phyloP scores from a whole-genome alignment of 1,284 basidiomycete species.

The Termitomyces sp. region DNA sequence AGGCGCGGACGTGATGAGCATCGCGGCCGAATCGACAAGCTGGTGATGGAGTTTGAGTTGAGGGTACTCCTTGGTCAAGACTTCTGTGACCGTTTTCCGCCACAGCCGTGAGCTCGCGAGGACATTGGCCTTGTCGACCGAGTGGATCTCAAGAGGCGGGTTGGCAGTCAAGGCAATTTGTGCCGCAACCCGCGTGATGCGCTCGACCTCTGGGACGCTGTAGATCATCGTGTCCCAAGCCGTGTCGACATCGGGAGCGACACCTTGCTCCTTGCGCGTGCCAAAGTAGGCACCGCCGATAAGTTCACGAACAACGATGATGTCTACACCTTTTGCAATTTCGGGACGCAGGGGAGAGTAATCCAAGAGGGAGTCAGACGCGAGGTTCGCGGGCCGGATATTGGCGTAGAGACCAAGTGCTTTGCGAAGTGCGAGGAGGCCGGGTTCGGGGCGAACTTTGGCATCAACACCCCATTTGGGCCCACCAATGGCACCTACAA shows the following conservation, averaged over 20 bases:
- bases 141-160: slow-evolving; percentile 88
- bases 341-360: slow-evolving; percentile 92
- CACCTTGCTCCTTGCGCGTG: slow-evolving; percentile 82
- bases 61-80: slow-evolving; percentile 80
- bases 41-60: slow-evolving; percentile 84
- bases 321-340: slow-evolving; percentile 82
- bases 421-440: slow-evolving; percentile 90
- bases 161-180: slow-evolving; percentile 82
- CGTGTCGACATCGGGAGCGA: slow-evolving; percentile 52
- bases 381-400: slow-evolving; percentile 95
- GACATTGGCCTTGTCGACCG: slow-evolving; percentile 99
- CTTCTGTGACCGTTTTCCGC: slow-evolving; percentile 87
- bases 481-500: slow-evolving; percentile 87
- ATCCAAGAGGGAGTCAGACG: slow-evolving; percentile 83
- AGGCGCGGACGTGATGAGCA: slow-evolving; percentile 93
- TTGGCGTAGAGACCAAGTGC: slow-evolving; percentile 94
- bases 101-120: slow-evolving; percentile 93
- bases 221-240: slow-evolving; percentile 94
- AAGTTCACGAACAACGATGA: slow-evolving; percentile 94
- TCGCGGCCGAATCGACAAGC: slow-evolving; percentile 94
- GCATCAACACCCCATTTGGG: slow-evolving; percentile 96
- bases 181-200: slow-evolving; percentile 94
- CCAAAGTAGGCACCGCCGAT: slow-evolving; percentile 95
- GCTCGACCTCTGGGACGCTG: slow-evolving; percentile 85
- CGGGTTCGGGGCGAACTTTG: slow-evolving; percentile 93